A percentile compares a stretch with the other conserved stretches of the same genome.
These are phyloP conservation scores for Silene uniflora DNA, from an alignment of 148 eudicot genomes.

Conservation along the genomic window DNA sequence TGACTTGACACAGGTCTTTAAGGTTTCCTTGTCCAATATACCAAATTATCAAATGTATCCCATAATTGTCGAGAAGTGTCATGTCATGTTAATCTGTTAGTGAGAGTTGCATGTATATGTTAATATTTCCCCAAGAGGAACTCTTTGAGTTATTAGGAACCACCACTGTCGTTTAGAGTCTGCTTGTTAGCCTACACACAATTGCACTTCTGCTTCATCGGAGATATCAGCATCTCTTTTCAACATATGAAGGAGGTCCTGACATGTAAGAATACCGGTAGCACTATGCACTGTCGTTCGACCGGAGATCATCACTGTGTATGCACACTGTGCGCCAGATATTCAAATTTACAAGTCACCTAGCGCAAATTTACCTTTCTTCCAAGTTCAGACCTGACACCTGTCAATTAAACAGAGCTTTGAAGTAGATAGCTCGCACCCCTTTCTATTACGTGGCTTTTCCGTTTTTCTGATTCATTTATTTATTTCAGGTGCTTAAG, in stretches of 20 bases:
- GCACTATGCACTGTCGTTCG: background rate
- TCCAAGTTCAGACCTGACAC: background rate
- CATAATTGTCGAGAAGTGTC: background rate
- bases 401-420: background rate
- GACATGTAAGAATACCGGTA: too few relatives aligned
- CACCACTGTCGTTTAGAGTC: background rate
- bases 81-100: background rate
- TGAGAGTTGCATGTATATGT: background rate
- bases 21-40: background rate
- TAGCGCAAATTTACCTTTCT: background rate
- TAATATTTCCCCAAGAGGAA: background rate
- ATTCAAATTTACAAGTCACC: background rate
- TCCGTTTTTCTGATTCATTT: conserved; percentile 9
- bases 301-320: background rate
- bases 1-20: background rate
- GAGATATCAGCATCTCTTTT: too few relatives aligned
- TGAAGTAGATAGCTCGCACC: background rate
- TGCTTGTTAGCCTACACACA: background rate
- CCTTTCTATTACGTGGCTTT: conserved; percentile 5
- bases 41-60: background rate
- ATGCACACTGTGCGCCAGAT: background rate
- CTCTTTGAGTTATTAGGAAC: background rate
- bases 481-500: conserved; percentile 69
- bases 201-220: too few relatives aligned
- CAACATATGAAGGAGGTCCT: too few relatives aligned